Evolutionary conservation across 305 asterid species (phyloP), one percentile per base, ranked within the genome.

Genomic region (Fraxinus xanthoxyloides): DNA sequence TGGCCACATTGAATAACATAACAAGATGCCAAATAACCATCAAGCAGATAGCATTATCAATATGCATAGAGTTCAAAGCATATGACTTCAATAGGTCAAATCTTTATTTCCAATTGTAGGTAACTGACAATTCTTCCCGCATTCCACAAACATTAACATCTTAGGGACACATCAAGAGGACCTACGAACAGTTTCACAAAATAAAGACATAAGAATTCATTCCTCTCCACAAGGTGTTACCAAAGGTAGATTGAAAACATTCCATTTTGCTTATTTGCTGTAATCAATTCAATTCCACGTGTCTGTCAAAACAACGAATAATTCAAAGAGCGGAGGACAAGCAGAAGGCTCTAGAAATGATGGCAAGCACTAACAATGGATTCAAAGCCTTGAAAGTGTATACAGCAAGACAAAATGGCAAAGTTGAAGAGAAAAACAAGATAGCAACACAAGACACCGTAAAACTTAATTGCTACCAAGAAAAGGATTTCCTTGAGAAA

Each of bases 1-100:
- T 4, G 32, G 15, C 35, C 28, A 26, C 12, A 2, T 48, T 31
- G 48, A 46, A 19, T 15, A 76, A 40, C 63, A 40, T n/a, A 24
- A 63, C 72, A 63, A 63, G 35, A 24, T 28, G n/a, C 34, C 35
- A 9, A 65, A 24, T 65, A 65, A 65, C 73, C 19, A 65, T 26
- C 35, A 38, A 19, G 59, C 19, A 74, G 35, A 79, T 72, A 21
- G 75, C 79, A 83, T 51, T 19, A 67, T 63, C 70, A 48, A 78
- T 23, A 63, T 23, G 72, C 5, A 1, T 24, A 15, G 83, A 69
- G 31, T 69, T 24, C 36, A 59, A 5, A 0, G 77, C 69, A 23
- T 46, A 70, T 56, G 72, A 65, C 46, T 35, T 63, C 43, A 59
- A 51, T n/a, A 28, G 30, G 76, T 32, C 43, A 79, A 17, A 69